phyloP scores from a whole-genome alignment of 75 land plant genomes.

The Azolla pinnata region DNA sequence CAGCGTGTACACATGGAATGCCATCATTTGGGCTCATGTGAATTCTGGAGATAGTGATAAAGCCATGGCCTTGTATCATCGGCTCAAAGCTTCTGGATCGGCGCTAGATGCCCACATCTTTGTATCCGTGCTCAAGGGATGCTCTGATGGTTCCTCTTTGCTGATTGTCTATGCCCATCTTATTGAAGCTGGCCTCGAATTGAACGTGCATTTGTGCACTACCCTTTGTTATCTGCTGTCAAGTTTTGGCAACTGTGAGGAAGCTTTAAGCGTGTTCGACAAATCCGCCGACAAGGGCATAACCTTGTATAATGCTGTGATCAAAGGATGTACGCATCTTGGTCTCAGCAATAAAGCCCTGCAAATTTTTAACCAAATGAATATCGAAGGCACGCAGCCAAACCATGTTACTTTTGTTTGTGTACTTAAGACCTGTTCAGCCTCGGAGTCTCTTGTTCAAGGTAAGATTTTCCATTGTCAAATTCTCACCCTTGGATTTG shows the following conservation, averaged over 20 bases:
- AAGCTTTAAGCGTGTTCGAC: conserved; percentile 33
- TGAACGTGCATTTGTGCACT: conserved; percentile 5
- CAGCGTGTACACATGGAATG: conserved; percentile 49
- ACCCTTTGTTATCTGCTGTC: conserved; percentile 46
- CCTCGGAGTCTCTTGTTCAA: conserved; percentile 27
- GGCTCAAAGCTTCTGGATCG: conserved; percentile 18
- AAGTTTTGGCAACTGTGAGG: conserved; percentile 24
- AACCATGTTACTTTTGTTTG: conserved; percentile 48
- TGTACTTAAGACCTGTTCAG: conserved; percentile 43
- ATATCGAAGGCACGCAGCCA: conserved; percentile 17
- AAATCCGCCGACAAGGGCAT: conserved; percentile 33
- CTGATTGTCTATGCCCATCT: conserved; percentile 1
- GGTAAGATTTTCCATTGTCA: conserved; percentile 48
- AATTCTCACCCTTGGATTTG: conserved; percentile 34
- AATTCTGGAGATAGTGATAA: conserved; percentile 29
- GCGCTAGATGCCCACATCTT: conserved; percentile 36
- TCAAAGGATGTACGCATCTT: conserved; percentile 47
- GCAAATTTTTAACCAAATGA: conserved; percentile 39
- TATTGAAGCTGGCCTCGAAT: neutral
- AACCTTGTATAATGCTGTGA: conserved; percentile 58
- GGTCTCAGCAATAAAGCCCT: conserved; percentile 32
- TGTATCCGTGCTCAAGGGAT: conserved; percentile 50
- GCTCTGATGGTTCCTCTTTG: conserved; percentile 11
- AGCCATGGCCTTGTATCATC: conserved; percentile 27
- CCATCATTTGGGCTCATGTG: conserved; percentile 35